Evolutionary conservation across 177 flowering plant genomes (phyloP).

Genomic region (Vitis hybrid): DNA sequence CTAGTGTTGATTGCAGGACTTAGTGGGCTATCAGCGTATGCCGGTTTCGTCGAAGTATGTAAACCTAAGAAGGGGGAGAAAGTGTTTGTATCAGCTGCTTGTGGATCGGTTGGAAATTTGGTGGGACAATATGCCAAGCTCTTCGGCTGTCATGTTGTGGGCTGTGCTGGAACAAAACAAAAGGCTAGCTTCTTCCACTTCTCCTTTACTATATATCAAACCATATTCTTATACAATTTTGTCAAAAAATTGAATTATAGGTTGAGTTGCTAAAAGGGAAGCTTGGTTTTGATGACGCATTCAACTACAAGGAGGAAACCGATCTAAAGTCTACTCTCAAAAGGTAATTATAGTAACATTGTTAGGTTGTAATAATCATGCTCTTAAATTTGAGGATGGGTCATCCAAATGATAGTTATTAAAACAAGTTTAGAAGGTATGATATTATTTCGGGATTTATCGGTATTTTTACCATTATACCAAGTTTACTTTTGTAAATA

Average conservation of each 20-base stretch:
- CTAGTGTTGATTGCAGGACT: constrained; percentile 28
- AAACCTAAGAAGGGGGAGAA: constrained; percentile 73
- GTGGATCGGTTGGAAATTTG: constrained; percentile 70
- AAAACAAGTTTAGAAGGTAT: too few species aligned
- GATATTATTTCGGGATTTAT: too few species aligned
- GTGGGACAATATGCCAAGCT: constrained; percentile 80
- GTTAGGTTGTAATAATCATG: too few species aligned
- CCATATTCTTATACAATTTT: background rate
- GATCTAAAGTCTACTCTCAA: constrained; percentile 59
- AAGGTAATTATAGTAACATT: constrained; percentile 29
- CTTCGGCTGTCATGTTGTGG: constrained; percentile 70
- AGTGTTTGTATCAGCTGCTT: constrained; percentile 78
- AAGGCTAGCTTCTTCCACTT: constrained; percentile 36
- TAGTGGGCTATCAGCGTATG: constrained; percentile 74
- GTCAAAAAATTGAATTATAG: constrained; percentile 23
- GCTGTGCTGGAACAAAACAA: constrained; percentile 62
- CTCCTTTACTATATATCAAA: background rate
- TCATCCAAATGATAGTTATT: too few species aligned
- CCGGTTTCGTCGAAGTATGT: constrained; percentile 57
- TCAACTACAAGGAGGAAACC: constrained; percentile 72
- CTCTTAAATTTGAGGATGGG: too few species aligned
- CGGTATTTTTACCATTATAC: too few species aligned
- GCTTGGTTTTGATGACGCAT: constrained; percentile 79
- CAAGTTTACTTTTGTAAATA: too few species aligned
- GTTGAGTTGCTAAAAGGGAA: constrained; percentile 58